phyloP scores from a whole-genome alignment of 1,284 basidiomycete genomes.

The Malassezia nana region DNA sequence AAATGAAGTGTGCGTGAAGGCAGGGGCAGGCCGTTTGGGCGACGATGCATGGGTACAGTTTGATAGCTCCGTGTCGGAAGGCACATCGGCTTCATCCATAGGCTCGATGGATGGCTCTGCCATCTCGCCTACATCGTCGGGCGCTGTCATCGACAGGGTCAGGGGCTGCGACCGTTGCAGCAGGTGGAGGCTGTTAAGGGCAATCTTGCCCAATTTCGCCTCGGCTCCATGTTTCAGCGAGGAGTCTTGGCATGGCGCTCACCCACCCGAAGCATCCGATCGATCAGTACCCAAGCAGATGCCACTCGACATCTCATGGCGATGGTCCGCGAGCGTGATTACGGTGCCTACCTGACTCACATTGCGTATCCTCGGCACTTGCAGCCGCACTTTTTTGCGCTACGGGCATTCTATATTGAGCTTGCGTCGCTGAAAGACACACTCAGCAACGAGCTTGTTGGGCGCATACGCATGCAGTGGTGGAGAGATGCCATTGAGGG shows the following conservation, averaged over 20 bases:
- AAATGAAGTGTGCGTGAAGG: slow-evolving; percentile 14
- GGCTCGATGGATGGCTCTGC: background rate
- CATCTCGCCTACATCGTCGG: background rate
- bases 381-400: slow-evolving; percentile 39
- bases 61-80: background rate
- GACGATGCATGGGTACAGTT: background rate
- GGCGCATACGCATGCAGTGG: slow-evolving; percentile 43
- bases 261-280: background rate
- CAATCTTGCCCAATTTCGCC: background rate
- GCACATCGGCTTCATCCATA: background rate
- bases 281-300: background rate
- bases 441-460: slow-evolving; percentile 43
- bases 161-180: no score
- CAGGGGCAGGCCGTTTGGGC: slow-evolving; percentile 6
- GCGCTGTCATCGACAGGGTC: background rate
- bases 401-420: slow-evolving; percentile 42
- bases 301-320: background rate
- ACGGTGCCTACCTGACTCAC: slow-evolving; percentile 36
- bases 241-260: background rate
- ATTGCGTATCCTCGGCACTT: slow-evolving; percentile 35
- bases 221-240: background rate
- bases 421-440: slow-evolving; percentile 36
- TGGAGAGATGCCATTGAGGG: slow-evolving; percentile 43
- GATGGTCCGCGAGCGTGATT: slow-evolving; percentile 24
- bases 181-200: background rate